phyloP scores from a whole-genome alignment of 1,284 basidiomycete genomes.

The Rhodotorula sp. region DNA sequence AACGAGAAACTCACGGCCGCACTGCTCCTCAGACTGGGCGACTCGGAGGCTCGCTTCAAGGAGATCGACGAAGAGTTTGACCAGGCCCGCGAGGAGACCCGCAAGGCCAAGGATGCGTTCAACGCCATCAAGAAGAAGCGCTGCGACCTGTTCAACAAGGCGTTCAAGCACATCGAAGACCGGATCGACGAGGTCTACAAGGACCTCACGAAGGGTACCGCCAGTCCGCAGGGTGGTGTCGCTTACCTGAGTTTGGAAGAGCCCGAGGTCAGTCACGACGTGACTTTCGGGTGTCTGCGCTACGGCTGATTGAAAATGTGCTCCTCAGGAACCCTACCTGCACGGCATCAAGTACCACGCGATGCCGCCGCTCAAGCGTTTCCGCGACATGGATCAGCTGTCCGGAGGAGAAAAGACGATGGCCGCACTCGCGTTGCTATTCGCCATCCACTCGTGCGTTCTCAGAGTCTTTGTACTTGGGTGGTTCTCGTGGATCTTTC shows the following conservation, averaged over 20 bases:
- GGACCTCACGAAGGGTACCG: constrained; percentile 91
- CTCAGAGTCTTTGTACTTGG: accelerated
- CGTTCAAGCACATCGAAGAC: constrained; percentile 93
- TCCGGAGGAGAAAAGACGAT: constrained; percentile 99
- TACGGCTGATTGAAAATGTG: not conserved
- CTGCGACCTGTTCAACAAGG: constrained; percentile 89
- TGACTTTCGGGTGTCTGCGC: not conserved
- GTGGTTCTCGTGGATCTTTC: not conserved
- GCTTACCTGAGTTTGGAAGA: constrained; percentile 96
- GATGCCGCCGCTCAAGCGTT: constrained; percentile 99
- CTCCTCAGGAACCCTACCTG: constrained; percentile 81
- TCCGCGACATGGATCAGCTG: constrained; percentile 97
- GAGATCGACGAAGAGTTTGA: constrained; percentile 61
- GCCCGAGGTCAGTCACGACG: constrained; percentile 66
- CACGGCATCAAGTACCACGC: constrained; percentile 97
- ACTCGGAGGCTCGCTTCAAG: constrained; percentile 69
- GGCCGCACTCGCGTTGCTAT: constrained; percentile 89
- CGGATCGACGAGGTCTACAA: constrained; percentile 96
- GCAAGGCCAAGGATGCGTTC: constrained; percentile 84
- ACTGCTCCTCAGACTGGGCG: constrained; percentile 66
- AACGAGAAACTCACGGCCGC: not conserved
- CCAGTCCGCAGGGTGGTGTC: constrained; percentile 89
- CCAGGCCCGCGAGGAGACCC: constrained; percentile 69
- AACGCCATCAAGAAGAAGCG: constrained; percentile 80
- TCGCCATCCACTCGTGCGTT: constrained; percentile 86